A percentile compares a stretch with the other conserved stretches of the same genome.
phyloP scores from a whole-genome alignment of 108 stramenopile species.

The Chaetoceros tenuissimus region DNA sequence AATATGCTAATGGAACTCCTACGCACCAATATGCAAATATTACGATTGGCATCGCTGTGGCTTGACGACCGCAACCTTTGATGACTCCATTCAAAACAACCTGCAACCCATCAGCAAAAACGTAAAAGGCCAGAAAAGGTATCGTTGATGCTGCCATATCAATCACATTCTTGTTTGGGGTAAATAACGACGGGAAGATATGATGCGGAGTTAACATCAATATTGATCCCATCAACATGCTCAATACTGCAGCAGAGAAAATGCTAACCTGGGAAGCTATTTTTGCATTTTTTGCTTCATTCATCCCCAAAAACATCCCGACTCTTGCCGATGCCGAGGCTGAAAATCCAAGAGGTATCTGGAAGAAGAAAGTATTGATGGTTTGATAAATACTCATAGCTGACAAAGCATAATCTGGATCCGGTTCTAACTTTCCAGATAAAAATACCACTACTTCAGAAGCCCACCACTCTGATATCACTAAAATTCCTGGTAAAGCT shows the following conservation, averaged over 20 bases:
- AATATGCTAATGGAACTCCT: constrained; percentile 53
- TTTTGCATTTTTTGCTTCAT: constrained; percentile 12
- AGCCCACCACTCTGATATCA: constrained; percentile 69
- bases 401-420: constrained; percentile 35
- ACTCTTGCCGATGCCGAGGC: constrained; percentile 39
- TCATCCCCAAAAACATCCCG: constrained; percentile 36
- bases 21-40: constrained; percentile 52
- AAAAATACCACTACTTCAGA: constrained; percentile 50
- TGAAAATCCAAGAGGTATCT: constrained; percentile 37
- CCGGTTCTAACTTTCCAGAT: constrained; percentile 35
- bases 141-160: constrained; percentile 32
- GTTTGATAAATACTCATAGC: constrained; percentile 66
- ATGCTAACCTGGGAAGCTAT: constrained; percentile 33
- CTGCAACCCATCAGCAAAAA: constrained; percentile 63
- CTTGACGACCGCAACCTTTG: constrained; percentile 62
- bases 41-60: constrained; percentile 37
- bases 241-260: constrained; percentile 11
- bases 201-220: constrained; percentile 35
- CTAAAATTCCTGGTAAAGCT: constrained; percentile 58
- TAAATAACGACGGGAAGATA: constrained; percentile 43
- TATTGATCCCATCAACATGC: constrained; percentile 21
- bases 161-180: constrained; percentile 29
- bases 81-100: constrained; percentile 46
- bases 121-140: constrained; percentile 44
- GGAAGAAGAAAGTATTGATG: constrained; percentile 55